Conservation (phyloP, 371 early-diverging fungal genomes). For the Ecytonucleospora hepatopenaei region DNA sequence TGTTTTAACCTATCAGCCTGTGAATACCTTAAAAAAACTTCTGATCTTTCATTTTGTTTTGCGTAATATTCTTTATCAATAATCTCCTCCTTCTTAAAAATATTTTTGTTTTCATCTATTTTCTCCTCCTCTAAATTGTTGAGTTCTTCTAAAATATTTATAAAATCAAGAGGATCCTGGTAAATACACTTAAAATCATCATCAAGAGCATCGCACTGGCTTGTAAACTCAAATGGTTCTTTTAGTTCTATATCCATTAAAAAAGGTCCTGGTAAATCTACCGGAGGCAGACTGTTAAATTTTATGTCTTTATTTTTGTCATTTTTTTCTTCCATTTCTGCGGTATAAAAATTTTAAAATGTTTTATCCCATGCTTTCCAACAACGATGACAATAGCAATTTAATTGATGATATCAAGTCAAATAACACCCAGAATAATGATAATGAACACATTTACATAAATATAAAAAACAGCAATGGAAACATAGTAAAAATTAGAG, state of each 20-base stretch:
- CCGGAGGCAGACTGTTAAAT: neutral
- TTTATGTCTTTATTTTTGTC: constrained; percentile 3
- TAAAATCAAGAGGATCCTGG: neutral
- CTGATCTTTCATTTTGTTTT: constrained; percentile 9
- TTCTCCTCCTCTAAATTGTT: neutral
- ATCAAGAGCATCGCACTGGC: constrained; percentile 7
- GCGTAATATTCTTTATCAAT: constrained; percentile 22
- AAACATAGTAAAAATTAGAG: constrained; percentile 34
- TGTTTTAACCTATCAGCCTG: constrained; percentile 6
- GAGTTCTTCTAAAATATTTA: constrained; percentile 10
- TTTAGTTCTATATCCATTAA: constrained; percentile 7
- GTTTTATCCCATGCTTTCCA: neutral
- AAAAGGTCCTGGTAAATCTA: constrained; percentile 15
- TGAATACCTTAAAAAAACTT: constrained; percentile 4
- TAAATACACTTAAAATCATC: constrained; percentile 11
- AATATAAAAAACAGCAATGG: constrained; percentile 23
- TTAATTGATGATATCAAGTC: no score
- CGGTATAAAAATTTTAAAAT: neutral
- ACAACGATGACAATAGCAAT: neutral
- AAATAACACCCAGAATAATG: no score
- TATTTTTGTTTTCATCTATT: neutral
- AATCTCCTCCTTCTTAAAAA: constrained; percentile 2
- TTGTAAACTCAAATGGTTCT: constrained; percentile 14
- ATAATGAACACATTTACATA: constrained; percentile 33
- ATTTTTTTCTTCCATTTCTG: neutral